Evolutionary conservation across 2,329 filamentous ascomycete genomes (phyloP).

Genomic region (Penicillium sp.): DNA sequence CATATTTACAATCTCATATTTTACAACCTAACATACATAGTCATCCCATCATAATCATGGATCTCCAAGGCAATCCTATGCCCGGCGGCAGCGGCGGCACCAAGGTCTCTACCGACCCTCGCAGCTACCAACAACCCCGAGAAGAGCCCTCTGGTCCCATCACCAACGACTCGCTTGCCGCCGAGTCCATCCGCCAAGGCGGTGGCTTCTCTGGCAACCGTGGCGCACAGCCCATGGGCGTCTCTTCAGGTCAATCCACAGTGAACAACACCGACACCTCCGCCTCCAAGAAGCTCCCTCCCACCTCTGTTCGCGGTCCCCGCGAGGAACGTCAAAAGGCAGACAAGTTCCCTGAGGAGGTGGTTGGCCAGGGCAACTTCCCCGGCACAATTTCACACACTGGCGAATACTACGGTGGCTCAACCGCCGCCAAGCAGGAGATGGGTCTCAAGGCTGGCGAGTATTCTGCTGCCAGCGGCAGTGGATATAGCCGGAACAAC

Average conservation of each 20-base stretch:
- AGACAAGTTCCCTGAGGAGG: slow-evolving; percentile 43
- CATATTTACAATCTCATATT: too few species aligned
- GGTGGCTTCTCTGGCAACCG: slow-evolving; percentile 62
- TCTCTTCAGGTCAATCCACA: slow-evolving; percentile 53
- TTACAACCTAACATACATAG: too few species aligned
- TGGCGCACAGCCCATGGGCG: slow-evolving; percentile 48
- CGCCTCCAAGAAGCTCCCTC: slow-evolving; percentile 49
- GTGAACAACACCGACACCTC: slow-evolving; percentile 56
- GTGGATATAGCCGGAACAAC: slow-evolving; percentile 28
- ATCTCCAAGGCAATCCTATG: slow-evolving; percentile 41
- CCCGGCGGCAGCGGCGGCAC: slow-evolving; percentile 32
- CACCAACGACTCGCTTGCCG: slow-evolving; percentile 67
- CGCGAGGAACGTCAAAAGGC: slow-evolving; percentile 43
- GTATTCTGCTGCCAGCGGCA: slow-evolving; percentile 27
- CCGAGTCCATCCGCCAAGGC: slow-evolving; percentile 60
- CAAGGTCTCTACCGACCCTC: slow-evolving; percentile 49
- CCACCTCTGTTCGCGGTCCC: slow-evolving; percentile 46
- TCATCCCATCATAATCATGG: slow-evolving; percentile 17
- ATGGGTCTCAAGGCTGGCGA: slow-evolving; percentile 26
- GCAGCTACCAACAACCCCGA: slow-evolving; percentile 51
- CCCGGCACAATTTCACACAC: slow-evolving; percentile 35
- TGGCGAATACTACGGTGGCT: slow-evolving; percentile 36
- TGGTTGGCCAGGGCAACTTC: slow-evolving; percentile 40
- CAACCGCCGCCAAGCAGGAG: slow-evolving; percentile 32
- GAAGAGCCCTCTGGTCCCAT: slow-evolving; percentile 63